Base-by-base conservation (phyloP, 352 stramenopile genomes). In the Pythium angustatum region DNA sequence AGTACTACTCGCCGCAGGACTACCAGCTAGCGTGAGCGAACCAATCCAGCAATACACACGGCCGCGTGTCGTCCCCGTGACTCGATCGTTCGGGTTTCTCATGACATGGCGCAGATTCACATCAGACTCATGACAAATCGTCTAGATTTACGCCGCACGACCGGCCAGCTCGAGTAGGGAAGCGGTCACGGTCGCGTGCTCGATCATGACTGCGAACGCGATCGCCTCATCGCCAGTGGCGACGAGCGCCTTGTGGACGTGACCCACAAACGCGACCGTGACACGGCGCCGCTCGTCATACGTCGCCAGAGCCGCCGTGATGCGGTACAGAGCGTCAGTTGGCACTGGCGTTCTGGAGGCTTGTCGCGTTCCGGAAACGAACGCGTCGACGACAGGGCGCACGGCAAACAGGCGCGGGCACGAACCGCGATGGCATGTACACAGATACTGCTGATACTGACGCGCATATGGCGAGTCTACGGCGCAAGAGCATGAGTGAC, bases 1-100 rank as follows among this genome's bases (percentile, higher is more conserved):
- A 99, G 75, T 99, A 99, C 69, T 99, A 99, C 80, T 97, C 98
- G 68, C 93, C 84, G 45, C 94, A 99, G 67, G 97, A 99, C 81
- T 98, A 96, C 68, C 83, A 93, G 68, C 76, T 96, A 19, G 81
- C 71, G 55, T 93, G 87, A 71, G 26, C 26, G 2, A n/a, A 41
- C 22, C 2, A 45, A 45, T 24, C 12, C n/a, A 12, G 10, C 38
- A 45, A 14, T 45, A 45, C 38, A 45, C 38, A 7, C 14, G 38
- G 12, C n/a, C 7, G n/a, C 6, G 38, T 1, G 38, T 21, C 15
- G 5, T 22, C n/a, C n/a, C n/a, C n/a, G n/a, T n/a, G n/a, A n/a
- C 38, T 45, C 14, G 33, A 38, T 38, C 33, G 33, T 43, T 30
- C n/a, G n/a, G n/a, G n/a, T n/a, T n/a, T n/a, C n/a, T n/a, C n/a